These are phyloP conservation scores for Immersiella caudata DNA, from an alignment of 495 filamentous ascomycete genomes.

Conservation along the genomic window DNA sequence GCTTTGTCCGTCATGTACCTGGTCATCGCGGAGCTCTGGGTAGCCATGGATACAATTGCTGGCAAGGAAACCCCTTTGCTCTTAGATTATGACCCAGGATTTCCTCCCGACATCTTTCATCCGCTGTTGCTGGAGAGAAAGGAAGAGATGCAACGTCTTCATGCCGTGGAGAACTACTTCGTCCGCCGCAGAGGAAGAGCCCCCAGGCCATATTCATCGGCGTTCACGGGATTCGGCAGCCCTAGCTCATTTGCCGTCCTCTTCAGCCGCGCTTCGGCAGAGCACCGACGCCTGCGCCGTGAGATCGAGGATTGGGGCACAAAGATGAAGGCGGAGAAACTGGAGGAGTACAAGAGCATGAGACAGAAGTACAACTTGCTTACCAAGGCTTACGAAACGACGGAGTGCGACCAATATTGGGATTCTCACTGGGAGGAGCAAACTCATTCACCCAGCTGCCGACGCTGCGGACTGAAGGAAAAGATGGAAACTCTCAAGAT, in stretches of 20 bases:
- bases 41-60: constrained; percentile 59
- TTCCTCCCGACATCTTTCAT: constrained; percentile 49
- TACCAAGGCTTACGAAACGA: neutral
- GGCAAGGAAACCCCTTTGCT: constrained; percentile 46
- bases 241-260: constrained; percentile 52
- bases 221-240: constrained; percentile 42
- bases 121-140: constrained; percentile 52
- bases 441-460: constrained; percentile 36
- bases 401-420: neutral
- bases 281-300: constrained; percentile 44
- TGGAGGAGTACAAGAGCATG: constrained; percentile 41
- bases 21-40: constrained; percentile 64
- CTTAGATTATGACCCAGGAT: constrained; percentile 52
- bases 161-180: constrained; percentile 55
- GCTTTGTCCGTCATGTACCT: constrained; percentile 62
- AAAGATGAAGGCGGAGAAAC: constrained; percentile 42
- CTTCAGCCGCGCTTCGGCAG: constrained; percentile 54
- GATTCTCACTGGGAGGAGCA: too few species aligned
- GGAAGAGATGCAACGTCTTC: constrained; percentile 55
- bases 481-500: constrained; percentile 45
- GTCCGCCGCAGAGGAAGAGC: constrained; percentile 28
- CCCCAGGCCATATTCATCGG: constrained; percentile 20
- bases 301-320: constrained; percentile 47
- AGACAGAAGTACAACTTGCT: constrained; percentile 14
- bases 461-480: constrained; percentile 30